Conservation (phyloP, 2,329 filamentous ascomycete species). For the Alternaria brassicae region DNA sequence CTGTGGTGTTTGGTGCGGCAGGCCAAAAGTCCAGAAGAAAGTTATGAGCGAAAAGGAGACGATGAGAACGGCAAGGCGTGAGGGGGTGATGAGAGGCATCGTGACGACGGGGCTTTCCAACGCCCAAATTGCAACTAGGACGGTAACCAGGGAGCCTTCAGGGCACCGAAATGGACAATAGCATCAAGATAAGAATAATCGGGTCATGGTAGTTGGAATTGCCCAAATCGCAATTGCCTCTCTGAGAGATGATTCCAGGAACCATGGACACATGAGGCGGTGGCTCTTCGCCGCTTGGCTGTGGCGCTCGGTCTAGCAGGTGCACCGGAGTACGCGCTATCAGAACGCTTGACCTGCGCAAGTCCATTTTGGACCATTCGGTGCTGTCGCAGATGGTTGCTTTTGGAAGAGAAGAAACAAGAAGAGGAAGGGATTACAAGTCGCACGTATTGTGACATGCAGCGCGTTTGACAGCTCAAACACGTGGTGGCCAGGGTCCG, state of each 20-base stretch:
- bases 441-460: background rate
- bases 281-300: slow-evolving; percentile 15
- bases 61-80: slow-evolving; percentile 39
- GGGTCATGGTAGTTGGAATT: slow-evolving; percentile 1
- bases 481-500: background rate
- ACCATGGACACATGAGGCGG: slow-evolving; percentile 10
- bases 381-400: slow-evolving; percentile 3
- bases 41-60: slow-evolving; percentile 37
- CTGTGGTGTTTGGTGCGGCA: slow-evolving; percentile 27
- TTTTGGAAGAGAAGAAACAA: background rate
- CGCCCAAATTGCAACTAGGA: background rate
- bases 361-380: background rate
- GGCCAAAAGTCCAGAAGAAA: slow-evolving; percentile 44
- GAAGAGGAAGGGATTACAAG: background rate
- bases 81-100: slow-evolving; percentile 45
- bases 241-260: slow-evolving; percentile 1
- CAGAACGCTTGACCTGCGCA: background rate
- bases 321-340: slow-evolving; percentile 2
- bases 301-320: slow-evolving; percentile 19
- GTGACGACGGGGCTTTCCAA: slow-evolving; percentile 10
- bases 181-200: background rate
- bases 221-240: slow-evolving; percentile 12
- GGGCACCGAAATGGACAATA: background rate
- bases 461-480: background rate
- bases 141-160: background rate